These are phyloP conservation scores for Ramaria sp. DNA, from an alignment of 768 basidiomycete genomes.

Conservation along the genomic window DNA sequence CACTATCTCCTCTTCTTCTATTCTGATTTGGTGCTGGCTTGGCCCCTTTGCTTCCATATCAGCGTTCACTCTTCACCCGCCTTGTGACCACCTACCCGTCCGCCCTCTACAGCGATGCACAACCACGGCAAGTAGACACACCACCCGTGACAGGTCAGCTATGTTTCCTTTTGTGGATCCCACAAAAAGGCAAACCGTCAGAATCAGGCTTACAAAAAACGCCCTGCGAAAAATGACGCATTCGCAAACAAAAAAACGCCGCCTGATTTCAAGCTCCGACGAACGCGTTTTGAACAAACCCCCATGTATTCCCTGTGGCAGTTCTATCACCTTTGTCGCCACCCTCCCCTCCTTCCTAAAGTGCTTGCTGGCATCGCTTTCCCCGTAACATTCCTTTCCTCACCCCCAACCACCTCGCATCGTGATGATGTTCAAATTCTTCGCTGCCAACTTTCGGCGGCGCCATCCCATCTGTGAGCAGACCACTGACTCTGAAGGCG, in stretches of 20 bases:
- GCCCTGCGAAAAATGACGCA: not conserved
- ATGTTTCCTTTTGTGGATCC: too few species aligned
- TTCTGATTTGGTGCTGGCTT: too few species aligned
- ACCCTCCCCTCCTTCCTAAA: not conserved
- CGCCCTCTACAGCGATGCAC: too few species aligned
- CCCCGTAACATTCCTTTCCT: not conserved
- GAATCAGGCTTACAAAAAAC: not conserved
- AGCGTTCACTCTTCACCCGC: too few species aligned
- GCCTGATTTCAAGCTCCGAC: not conserved
- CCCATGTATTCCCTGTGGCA: not conserved
- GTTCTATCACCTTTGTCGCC: not conserved
- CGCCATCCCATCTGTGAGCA: not conserved
- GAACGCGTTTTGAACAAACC: not conserved
- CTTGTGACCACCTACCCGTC: too few species aligned
- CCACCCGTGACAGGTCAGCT: too few species aligned
- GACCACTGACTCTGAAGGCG: constrained; percentile 17
- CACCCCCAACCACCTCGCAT: not conserved
- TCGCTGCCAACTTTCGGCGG: not conserved
- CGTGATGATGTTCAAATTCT: not conserved
- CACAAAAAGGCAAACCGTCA: not conserved
- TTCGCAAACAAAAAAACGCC: not conserved
- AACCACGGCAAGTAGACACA: too few species aligned
- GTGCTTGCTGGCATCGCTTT: constrained; percentile 4
- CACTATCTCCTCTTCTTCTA: too few species aligned
- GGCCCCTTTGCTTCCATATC: too few species aligned